These are phyloP conservation scores for Fusarium mexicanum DNA, from an alignment of 2,329 filamentous ascomycete species.

Conservation along the genomic window DNA sequence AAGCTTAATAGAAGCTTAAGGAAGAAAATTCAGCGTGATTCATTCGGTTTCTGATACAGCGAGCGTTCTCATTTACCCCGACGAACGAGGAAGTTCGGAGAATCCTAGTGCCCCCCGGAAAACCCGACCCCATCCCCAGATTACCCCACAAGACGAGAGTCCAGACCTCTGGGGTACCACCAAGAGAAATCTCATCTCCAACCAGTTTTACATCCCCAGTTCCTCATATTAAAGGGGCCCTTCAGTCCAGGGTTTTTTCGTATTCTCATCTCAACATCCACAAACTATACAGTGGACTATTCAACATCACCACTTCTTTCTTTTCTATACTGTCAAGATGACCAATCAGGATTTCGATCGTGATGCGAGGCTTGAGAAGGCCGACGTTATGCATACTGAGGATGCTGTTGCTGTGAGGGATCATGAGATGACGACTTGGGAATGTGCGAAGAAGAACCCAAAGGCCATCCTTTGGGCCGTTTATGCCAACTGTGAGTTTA, in stretches of 20 bases:
- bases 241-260: not conserved
- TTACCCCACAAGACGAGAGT: not conserved
- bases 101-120: not conserved
- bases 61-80: not conserved
- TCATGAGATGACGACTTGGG: not conserved
- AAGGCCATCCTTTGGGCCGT: not conserved
- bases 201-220: not conserved
- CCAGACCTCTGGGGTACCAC: not conserved
- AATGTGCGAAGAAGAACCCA: slow-evolving; percentile 6
- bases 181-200: not conserved
- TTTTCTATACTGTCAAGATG: not conserved
- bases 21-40: too few species aligned
- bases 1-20: not conserved
- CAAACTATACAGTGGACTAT: not conserved
- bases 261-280: not conserved
- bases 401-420: not conserved
- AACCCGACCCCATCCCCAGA: not conserved
- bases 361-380: not conserved
- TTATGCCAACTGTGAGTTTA: not conserved
- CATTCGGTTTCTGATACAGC: not conserved
- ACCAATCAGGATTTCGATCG: fast-evolving
- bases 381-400: not conserved
- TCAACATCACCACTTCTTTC: not conserved
- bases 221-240: not conserved
- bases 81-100: not conserved